These are phyloP conservation scores for Botrytis galanthina DNA, from an alignment of 2,329 filamentous ascomycete species.

Conservation along the genomic window DNA sequence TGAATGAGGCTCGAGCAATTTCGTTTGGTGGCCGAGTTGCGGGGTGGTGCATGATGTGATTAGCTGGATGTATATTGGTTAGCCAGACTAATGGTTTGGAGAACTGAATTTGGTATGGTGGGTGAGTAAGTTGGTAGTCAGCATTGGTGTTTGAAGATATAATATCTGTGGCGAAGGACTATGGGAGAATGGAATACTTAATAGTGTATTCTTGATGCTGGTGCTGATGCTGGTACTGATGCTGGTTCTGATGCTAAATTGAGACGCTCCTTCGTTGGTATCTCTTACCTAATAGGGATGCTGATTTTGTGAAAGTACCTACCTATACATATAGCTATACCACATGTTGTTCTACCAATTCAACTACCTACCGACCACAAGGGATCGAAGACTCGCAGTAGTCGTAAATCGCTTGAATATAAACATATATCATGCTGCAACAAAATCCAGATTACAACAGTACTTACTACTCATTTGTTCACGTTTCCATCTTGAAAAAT, in stretches of 20 bases:
- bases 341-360: background rate
- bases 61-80: background rate
- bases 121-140: background rate
- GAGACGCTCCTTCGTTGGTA: background rate
- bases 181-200: background rate
- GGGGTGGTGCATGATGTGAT: background rate
- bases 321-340: background rate
- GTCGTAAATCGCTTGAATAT: background rate
- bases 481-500: background rate
- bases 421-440: background rate
- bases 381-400: too few relatives aligned
- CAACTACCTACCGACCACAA: background rate
- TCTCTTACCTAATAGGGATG: background rate
- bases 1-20: conserved; percentile 10
- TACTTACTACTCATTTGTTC: background rate
- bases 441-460: background rate
- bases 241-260: background rate
- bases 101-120: background rate
- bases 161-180: background rate
- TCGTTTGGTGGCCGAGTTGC: background rate
- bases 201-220: background rate
- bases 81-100: background rate
- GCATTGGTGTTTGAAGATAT: background rate
- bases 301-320: background rate
- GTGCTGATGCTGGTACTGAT: background rate